These are phyloP conservation scores for Phylloporus sp. DNA, from an alignment of 768 basidiomycete genomes.

Conservation along the genomic window DNA sequence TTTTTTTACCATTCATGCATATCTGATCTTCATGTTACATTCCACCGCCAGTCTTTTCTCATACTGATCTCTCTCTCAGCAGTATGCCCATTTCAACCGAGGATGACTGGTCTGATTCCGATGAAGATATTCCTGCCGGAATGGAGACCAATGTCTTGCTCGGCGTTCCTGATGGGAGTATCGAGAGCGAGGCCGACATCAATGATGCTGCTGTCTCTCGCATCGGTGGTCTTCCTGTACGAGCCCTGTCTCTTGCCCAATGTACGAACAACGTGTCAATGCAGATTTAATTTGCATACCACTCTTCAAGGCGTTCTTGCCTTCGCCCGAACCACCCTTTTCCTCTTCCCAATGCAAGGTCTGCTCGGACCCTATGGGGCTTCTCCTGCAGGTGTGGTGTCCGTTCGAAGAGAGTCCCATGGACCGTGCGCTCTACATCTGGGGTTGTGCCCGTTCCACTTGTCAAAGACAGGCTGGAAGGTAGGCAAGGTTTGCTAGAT, in stretches of 20 bases:
- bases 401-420: constrained; percentile 80
- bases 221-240: constrained; percentile 87
- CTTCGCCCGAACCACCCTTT: constrained; percentile 54
- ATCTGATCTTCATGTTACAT: constrained; percentile 49
- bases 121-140: constrained; percentile 52
- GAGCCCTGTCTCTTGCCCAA: constrained; percentile 42
- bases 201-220: constrained; percentile 80
- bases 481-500: constrained; percentile 39
- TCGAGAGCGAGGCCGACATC: constrained; percentile 55
- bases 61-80: constrained; percentile 2
- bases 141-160: constrained; percentile 71
- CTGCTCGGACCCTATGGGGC: constrained; percentile 71
- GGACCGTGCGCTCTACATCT: constrained; percentile 82
- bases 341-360: constrained; percentile 65
- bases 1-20: constrained; percentile 89
- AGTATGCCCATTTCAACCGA: constrained; percentile 41
- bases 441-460: constrained; percentile 65
- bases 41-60: constrained; percentile 2
- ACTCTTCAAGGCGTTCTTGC: constrained; percentile 64
- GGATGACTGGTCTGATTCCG: constrained; percentile 79
- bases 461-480: constrained; percentile 79
- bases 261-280: constrained; percentile 45
- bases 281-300: constrained; percentile 41
- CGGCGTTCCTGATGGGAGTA: constrained; percentile 73
- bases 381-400: constrained; percentile 86